These are phyloP conservation scores for Solanum hybrid DNA, from an alignment of 305 asterid genomes.

Conservation along the genomic window DNA sequence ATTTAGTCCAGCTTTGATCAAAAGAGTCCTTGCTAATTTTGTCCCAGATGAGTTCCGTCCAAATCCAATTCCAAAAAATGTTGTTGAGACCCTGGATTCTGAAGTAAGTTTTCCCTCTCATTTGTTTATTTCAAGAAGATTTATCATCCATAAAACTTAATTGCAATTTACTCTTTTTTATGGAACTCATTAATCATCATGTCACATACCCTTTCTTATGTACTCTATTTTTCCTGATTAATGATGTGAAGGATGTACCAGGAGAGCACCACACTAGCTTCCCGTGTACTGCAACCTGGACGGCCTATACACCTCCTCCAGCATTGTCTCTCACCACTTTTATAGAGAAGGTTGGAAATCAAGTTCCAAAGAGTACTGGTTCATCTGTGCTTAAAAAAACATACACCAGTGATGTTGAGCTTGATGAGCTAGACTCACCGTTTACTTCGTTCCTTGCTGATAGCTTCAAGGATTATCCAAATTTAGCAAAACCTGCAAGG, in stretches of 20 bases:
- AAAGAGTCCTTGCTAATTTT: conserved; percentile 48
- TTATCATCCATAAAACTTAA: neutral
- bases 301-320: conserved; percentile 7
- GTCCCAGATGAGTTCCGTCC: conserved; percentile 93
- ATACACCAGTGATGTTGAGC: conserved; percentile 16
- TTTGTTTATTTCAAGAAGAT: neutral
- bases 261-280: conserved; percentile 2
- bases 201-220: neutral
- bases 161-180: neutral
- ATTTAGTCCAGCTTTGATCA: conserved; percentile 62
- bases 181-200: neutral
- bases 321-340: conserved; percentile 6
- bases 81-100: conserved; percentile 44
- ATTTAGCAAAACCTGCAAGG: conserved; percentile 6
- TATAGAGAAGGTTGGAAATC: conserved; percentile 10
- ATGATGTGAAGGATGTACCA: neutral
- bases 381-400: conserved; percentile 12
- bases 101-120: conserved; percentile 42
- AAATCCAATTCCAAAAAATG: conserved; percentile 58
- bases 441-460: conserved; percentile 15
- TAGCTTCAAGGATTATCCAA: conserved; percentile 10
- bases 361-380: neutral
- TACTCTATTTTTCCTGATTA: neutral
- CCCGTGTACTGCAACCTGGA: conserved; percentile 5
- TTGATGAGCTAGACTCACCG: conserved; percentile 14